Percentiles rank a stretch among this genome's conserved stretches.
Evolutionary conservation across 305 asterid genomes (phyloP).

Genomic region (Fraxinus sp.): DNA sequence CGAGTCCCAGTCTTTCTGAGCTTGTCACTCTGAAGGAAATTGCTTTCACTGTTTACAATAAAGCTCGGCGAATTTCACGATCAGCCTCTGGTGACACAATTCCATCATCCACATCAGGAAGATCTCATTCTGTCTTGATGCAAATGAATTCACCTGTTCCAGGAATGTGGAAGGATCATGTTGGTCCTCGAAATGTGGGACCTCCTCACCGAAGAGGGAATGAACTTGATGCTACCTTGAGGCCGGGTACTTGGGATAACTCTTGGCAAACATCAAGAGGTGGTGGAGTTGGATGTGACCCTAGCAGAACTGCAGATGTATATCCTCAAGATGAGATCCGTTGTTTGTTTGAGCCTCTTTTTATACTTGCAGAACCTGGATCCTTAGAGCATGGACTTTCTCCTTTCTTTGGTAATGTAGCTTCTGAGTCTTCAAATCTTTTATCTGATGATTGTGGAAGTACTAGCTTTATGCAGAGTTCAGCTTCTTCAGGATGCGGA

Average conservation of each 20-base stretch:
- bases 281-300: conserved; percentile 73
- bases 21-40: conserved; percentile 84
- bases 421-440: conserved; percentile 63
- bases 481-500: conserved; percentile 66
- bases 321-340: conserved; percentile 69
- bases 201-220: conserved; percentile 78
- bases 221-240: conserved; percentile 85
- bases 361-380: conserved; percentile 94
- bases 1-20: conserved; percentile 82
- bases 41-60: conserved; percentile 95
- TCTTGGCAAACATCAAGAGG: conserved; percentile 88
- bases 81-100: conserved; percentile 65
- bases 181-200: conserved; percentile 70
- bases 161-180: conserved; percentile 96
- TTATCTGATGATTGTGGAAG: conserved; percentile 78
- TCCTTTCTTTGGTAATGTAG: conserved; percentile 58
- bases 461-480: conserved; percentile 63
- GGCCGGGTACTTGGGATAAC: conserved; percentile 91
- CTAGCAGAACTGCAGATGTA: conserved; percentile 65
- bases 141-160: conserved; percentile 72
- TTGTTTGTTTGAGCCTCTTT: conserved; percentile 94
- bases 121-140: conserved; percentile 73
- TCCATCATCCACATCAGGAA: conserved; percentile 59
- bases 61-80: conserved; percentile 82
- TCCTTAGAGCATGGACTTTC: conserved; percentile 80